Evolutionary conservation across 2,329 filamentous ascomycete species (phyloP).

Genomic region (Alternaria longipes): DNA sequence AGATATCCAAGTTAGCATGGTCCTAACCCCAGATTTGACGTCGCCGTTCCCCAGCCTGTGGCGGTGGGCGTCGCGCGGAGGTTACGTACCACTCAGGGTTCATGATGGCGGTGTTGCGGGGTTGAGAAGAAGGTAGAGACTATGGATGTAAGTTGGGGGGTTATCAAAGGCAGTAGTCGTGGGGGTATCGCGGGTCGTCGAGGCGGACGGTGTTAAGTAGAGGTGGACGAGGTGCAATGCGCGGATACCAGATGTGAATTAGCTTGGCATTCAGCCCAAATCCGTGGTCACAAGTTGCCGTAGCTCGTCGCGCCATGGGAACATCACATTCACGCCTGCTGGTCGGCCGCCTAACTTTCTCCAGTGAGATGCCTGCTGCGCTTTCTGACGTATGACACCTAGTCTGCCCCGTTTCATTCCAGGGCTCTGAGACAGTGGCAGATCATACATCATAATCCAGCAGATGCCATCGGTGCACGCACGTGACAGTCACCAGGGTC

Average conservation of each 20-base stretch:
- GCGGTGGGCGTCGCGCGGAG: constrained; percentile 42
- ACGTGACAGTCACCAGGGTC: constrained; percentile 17
- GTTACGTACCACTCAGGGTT: constrained; percentile 88
- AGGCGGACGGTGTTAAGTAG: constrained; percentile 34
- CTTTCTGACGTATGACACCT: constrained; percentile 25
- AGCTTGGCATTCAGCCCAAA: constrained; percentile 30
- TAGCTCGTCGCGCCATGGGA: constrained; percentile 25
- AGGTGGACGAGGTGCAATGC: constrained; percentile 26
- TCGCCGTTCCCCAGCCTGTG: constrained; percentile 29
- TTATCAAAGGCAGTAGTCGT: constrained; percentile 24
- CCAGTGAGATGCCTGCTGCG: constrained; percentile 5
- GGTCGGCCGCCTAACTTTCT: constrained; percentile 28
- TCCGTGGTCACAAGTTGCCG: constrained; percentile 34
- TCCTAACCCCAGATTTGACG: constrained; percentile 15
- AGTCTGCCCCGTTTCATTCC: constrained; percentile 1
- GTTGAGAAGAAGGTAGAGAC: constrained; percentile 17
- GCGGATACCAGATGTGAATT: constrained; percentile 32
- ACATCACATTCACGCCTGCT: constrained; percentile 32
- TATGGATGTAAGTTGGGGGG: constrained; percentile 22
- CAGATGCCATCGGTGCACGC: constrained; percentile 1
- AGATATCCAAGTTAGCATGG: constrained; percentile 36
- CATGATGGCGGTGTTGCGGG: constrained; percentile 66
- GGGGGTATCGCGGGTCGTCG: constrained; percentile 37
- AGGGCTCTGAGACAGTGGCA: neutral
- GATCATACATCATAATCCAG: neutral